phyloP scores from a whole-genome alignment of 768 basidiomycete genomes.

The Mycena pura region DNA sequence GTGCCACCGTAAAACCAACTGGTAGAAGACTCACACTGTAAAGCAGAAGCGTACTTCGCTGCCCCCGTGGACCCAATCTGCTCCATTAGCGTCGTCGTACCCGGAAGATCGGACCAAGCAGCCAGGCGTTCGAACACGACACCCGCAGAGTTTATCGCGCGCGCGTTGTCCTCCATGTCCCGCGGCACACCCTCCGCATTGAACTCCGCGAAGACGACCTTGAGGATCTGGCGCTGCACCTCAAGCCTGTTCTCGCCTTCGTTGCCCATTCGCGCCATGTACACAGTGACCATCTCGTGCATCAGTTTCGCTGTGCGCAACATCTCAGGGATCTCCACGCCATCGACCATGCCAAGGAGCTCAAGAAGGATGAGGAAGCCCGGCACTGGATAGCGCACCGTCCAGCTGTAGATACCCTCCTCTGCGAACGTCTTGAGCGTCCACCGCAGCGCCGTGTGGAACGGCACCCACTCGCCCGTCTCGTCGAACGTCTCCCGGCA shows the following conservation, averaged over 20 bases:
- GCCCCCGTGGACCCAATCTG: constrained; percentile 6
- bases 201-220: constrained; percentile 25
- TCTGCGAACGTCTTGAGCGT: constrained; percentile 24
- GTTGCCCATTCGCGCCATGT: constrained; percentile 20
- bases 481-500: constrained; percentile 28
- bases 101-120: constrained; percentile 16
- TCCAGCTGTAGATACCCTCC: constrained; percentile 27
- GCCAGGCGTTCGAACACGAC: constrained; percentile 10
- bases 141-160: constrained; percentile 18
- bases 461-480: constrained; percentile 21
- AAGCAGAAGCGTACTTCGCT: constrained; percentile 17
- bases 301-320: constrained; percentile 21
- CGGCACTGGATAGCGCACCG: constrained; percentile 23
- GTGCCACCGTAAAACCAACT: not conserved
- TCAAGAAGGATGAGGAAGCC: constrained; percentile 27
- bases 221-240: constrained; percentile 23
- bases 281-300: constrained; percentile 24
- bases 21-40: constrained; percentile 15
- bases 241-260: constrained; percentile 1
- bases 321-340: constrained; percentile 17
- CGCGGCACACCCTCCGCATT: constrained; percentile 25
- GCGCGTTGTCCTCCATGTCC: constrained; percentile 8
- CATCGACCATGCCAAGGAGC: constrained; percentile 17
- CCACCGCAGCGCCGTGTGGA: constrained; percentile 21
- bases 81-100: constrained; percentile 15